Conservation (phyloP, 1,284 basidiomycete species). For the Ganoderma meredithae region DNA sequence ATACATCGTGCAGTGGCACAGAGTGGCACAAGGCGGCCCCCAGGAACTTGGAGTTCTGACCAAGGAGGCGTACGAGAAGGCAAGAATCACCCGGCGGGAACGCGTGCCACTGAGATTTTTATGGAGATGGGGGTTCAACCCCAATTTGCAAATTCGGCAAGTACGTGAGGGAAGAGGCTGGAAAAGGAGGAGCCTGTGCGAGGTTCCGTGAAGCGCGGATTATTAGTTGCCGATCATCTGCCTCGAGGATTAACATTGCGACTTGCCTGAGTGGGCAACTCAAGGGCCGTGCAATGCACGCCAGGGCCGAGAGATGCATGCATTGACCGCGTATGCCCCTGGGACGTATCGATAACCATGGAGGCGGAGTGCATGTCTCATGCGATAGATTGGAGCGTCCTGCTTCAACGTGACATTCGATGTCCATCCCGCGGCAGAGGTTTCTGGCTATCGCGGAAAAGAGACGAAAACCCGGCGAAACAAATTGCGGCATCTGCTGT, state of each 20-base stretch:
- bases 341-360: neutral
- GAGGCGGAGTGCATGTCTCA: neutral
- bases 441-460: neutral
- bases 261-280: slow-evolving; percentile 6
- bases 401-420: neutral
- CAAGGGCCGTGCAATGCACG: neutral
- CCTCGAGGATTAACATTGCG: neutral
- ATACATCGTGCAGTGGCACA: neutral
- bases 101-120: slow-evolving; percentile 9
- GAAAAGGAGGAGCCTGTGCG: neutral
- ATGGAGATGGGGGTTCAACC: slow-evolving; percentile 18
- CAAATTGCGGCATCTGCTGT: neutral
- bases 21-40: slow-evolving; percentile 9
- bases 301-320: neutral
- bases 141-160: slow-evolving; percentile 7
- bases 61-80: neutral
- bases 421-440: neutral
- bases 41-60: slow-evolving; percentile 2
- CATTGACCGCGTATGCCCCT: neutral
- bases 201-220: neutral
- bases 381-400: neutral
- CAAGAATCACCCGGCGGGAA: neutral
- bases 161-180: neutral
- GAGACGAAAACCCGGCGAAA: neutral
- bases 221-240: slow-evolving; percentile 1